Percentiles rank a stretch among this genome's conserved stretches.
Evolutionary conservation across 2,329 filamentous ascomycete genomes (phyloP).

Genomic region (Pestalotiopsis sp.): DNA sequence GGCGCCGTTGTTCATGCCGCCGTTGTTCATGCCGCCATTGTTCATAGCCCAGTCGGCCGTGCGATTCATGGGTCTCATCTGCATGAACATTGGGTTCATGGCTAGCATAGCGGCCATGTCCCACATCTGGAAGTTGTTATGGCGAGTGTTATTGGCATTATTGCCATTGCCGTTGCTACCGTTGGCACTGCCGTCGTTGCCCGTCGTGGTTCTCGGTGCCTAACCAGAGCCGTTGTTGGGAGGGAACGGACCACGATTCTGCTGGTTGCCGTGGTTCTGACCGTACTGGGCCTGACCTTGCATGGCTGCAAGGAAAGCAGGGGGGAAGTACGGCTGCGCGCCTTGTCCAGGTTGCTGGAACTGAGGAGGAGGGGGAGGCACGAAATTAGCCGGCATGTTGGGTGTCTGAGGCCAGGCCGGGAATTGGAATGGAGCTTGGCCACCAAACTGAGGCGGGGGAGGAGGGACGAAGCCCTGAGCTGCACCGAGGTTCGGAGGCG

Average conservation of each 20-base stretch:
- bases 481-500: constrained; percentile 37
- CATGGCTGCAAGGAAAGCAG: constrained; percentile 55
- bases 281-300: constrained; percentile 41
- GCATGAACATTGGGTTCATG: neutral
- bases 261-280: constrained; percentile 24
- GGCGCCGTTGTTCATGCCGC: neutral
- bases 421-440: constrained; percentile 44
- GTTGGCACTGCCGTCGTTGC: neutral
- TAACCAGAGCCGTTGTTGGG: constrained; percentile 27
- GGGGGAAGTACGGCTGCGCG: constrained; percentile 52
- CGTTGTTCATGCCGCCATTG: neutral
- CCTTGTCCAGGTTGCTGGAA: constrained; percentile 37
- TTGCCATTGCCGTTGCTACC: neutral
- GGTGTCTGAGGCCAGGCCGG: constrained; percentile 47
- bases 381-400: constrained; percentile 28
- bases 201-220: constrained; percentile 5
- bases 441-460: constrained; percentile 30
- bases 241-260: constrained; percentile 31
- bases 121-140: neutral
- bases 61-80: neutral
- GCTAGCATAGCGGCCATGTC: neutral
- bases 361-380: constrained; percentile 42
- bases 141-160: neutral
- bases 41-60: neutral
- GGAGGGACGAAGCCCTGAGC: constrained; percentile 25